phyloP scores from a whole-genome alignment of 805 yeast species.

The Kazachstania viticola region DNA sequence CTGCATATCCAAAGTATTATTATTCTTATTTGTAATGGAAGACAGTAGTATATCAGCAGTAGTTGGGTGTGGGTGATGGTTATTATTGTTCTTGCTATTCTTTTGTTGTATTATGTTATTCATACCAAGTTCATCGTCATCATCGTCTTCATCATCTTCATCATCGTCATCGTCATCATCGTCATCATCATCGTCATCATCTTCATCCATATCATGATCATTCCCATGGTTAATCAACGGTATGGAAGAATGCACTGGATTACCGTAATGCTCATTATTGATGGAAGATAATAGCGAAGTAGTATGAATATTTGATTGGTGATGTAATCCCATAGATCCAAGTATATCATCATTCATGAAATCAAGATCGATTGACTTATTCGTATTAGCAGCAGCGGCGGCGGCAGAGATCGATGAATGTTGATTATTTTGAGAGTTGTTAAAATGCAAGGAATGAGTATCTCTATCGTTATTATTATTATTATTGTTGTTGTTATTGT shows the following conservation, averaged over 20 bases:
- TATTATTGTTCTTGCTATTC: neutral
- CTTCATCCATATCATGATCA: constrained; percentile 5
- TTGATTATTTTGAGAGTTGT: no score
- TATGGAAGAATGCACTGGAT: neutral
- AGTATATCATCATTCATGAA: constrained; percentile 9
- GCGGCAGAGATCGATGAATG: no score
- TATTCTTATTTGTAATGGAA: constrained; percentile 1
- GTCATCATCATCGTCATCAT: constrained; percentile 15
- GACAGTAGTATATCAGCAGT: no score
- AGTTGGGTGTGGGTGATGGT: neutral
- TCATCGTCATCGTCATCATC: constrained; percentile 18
- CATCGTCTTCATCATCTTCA: constrained; percentile 23
- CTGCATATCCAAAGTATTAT: neutral
- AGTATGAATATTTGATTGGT: constrained; percentile 8
- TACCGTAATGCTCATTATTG: constrained; percentile 1
- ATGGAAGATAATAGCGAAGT: constrained; percentile 3
- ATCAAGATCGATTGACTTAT: constrained; percentile 7
- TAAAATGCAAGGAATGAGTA: no score
- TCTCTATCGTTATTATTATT: constrained; percentile 1
- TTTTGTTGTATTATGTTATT: no score
- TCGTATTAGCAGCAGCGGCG: constrained; percentile 14
- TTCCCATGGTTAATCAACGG: constrained; percentile 1
- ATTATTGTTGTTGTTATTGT: constrained; percentile 6
- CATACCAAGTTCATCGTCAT: constrained; percentile 13
- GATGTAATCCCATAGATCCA: constrained; percentile 9